phyloP scores from a whole-genome alignment of 2,329 filamentous ascomycete species.

The Alternaria ventricosa region DNA sequence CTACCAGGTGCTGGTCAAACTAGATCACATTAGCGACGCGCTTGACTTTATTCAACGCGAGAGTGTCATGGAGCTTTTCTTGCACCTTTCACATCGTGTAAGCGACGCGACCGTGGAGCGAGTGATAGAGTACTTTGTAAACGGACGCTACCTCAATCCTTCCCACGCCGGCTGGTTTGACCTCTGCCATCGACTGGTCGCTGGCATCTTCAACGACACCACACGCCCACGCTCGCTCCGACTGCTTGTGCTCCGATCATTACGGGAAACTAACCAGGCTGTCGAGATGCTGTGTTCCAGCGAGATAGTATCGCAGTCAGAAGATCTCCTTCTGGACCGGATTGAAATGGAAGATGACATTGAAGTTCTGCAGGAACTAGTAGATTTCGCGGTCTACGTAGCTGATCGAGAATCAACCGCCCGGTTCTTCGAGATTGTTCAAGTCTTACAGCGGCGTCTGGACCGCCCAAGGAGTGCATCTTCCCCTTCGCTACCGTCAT shows the following conservation, averaged over 20 bases:
- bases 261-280: slow-evolving; percentile 59
- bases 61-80: slow-evolving; percentile 71
- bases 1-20: slow-evolving; percentile 34
- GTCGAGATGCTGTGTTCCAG: slow-evolving; percentile 64
- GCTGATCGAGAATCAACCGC: slow-evolving; percentile 65
- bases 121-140: slow-evolving; percentile 71
- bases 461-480: slow-evolving; percentile 28
- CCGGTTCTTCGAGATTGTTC: slow-evolving; percentile 59
- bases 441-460: slow-evolving; percentile 53
- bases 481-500: slow-evolving; percentile 22
- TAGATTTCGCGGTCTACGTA: slow-evolving; percentile 69
- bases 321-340: slow-evolving; percentile 66
- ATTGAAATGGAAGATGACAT: slow-evolving; percentile 70
- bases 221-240: slow-evolving; percentile 67
- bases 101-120: slow-evolving; percentile 69
- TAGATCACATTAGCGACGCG: slow-evolving; percentile 37
- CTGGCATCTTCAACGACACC: slow-evolving; percentile 68
- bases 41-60: slow-evolving; percentile 68
- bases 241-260: slow-evolving; percentile 65
- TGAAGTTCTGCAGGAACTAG: slow-evolving; percentile 67
- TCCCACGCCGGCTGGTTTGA: slow-evolving; percentile 72
- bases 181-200: slow-evolving; percentile 66
- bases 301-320: slow-evolving; percentile 64
- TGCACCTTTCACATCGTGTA: slow-evolving; percentile 65
- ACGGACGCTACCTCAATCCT: slow-evolving; percentile 74